Percentiles rank a stretch among this genome's conserved stretches.
phyloP scores from a whole-genome alignment of 2,329 filamentous ascomycete genomes.

The Chrysoporthe austroafricana region DNA sequence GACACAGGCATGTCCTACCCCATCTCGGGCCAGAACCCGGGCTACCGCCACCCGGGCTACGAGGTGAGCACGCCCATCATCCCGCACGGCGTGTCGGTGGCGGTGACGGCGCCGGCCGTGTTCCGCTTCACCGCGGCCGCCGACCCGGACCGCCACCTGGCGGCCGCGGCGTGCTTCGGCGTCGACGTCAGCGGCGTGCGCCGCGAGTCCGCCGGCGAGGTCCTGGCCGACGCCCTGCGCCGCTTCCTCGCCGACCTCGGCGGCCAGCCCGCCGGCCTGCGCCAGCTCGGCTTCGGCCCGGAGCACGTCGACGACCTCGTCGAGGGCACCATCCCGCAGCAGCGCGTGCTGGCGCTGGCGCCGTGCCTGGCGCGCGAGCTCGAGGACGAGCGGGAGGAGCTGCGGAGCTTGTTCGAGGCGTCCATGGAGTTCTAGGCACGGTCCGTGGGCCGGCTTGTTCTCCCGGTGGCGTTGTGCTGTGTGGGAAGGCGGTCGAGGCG shows the following conservation, averaged over 20 bases:
- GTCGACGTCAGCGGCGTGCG: slow-evolving; percentile 88
- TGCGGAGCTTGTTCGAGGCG: slow-evolving; percentile 70
- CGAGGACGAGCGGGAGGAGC: slow-evolving; percentile 71
- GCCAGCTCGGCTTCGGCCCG: slow-evolving; percentile 76
- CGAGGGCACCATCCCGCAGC: slow-evolving; percentile 93
- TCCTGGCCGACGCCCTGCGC: slow-evolving; percentile 80
- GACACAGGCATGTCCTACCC: slow-evolving; percentile 89
- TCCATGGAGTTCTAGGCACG: slow-evolving; percentile 47
- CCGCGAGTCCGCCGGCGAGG: slow-evolving; percentile 84
- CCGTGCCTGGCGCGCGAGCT: slow-evolving; percentile 76
- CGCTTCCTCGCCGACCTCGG: slow-evolving; percentile 82
- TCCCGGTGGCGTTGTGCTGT: no score
- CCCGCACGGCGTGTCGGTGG: slow-evolving; percentile 93
- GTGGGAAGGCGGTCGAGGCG: no score
- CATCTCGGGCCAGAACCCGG: slow-evolving; percentile 91
- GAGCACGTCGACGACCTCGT: slow-evolving; percentile 82
- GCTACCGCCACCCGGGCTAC: slow-evolving; percentile 90
- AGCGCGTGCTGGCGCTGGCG: slow-evolving; percentile 86
- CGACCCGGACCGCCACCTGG: slow-evolving; percentile 89
- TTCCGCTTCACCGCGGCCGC: slow-evolving; percentile 91
- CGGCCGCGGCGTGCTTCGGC: slow-evolving; percentile 87
- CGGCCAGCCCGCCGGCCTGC: slow-evolving; percentile 87
- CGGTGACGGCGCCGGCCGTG: slow-evolving; percentile 89
- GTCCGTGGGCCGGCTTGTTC: background rate
- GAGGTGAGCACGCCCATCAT: slow-evolving; percentile 77